These are phyloP conservation scores for Diaporthe sp. DNA, from an alignment of 2,329 filamentous ascomycete genomes.

Conservation along the genomic window DNA sequence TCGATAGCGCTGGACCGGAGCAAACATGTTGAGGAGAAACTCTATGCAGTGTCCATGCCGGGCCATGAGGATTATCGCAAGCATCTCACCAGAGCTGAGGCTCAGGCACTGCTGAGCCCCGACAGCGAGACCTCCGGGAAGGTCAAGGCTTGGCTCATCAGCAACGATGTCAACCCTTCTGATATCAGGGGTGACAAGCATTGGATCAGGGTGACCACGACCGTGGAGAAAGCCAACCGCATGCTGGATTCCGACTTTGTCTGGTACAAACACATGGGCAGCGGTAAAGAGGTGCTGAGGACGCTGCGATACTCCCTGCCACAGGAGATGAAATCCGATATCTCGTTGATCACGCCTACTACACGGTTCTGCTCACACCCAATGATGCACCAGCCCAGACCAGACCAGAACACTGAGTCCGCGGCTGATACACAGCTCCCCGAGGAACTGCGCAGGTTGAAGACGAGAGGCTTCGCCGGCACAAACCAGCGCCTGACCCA, in stretches of 20 bases:
- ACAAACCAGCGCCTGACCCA: background rate
- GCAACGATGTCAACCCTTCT: constrained; percentile 40
- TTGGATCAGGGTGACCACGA: constrained; percentile 45
- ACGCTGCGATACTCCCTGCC: constrained; percentile 39
- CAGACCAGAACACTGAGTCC: background rate
- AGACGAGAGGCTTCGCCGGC: constrained; percentile 33
- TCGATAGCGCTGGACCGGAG: constrained; percentile 25
- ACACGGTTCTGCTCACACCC: constrained; percentile 23
- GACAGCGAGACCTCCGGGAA: constrained; percentile 37
- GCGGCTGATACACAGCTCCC: constrained; percentile 6
- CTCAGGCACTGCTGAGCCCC: constrained; percentile 44
- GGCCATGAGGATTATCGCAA: constrained; percentile 45
- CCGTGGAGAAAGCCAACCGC: constrained; percentile 47
- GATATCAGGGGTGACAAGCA: constrained; percentile 40
- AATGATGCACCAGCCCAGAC: constrained; percentile 15
- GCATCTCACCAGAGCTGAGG: constrained; percentile 43
- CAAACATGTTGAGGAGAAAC: constrained; percentile 43
- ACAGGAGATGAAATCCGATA: constrained; percentile 26
- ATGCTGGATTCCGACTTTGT: constrained; percentile 45
- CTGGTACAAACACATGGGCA: constrained; percentile 47
- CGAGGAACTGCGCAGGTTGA: constrained; percentile 12
- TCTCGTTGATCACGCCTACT: constrained; percentile 36
- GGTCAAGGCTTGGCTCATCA: constrained; percentile 45
- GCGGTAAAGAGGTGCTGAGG: constrained; percentile 39
- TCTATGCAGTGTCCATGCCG: constrained; percentile 45